These are phyloP conservation scores for Linderniella brevidens DNA, from an alignment of 257 asterid species.

Conservation along the genomic window DNA sequence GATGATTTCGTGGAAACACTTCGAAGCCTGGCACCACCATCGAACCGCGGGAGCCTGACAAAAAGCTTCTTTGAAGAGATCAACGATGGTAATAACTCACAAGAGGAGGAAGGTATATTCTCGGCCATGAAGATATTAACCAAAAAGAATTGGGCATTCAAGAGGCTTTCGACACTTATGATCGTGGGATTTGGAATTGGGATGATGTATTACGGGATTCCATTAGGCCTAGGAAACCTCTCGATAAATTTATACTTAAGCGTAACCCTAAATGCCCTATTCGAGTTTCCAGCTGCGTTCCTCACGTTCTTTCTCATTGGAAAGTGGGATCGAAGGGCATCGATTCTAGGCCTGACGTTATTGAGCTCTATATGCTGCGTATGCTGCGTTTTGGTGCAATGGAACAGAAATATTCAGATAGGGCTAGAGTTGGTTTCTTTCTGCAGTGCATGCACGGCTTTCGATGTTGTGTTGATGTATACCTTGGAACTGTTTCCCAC, in stretches of 20 bases:
- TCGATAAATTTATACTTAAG: slow-evolving; percentile 34
- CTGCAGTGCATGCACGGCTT: slow-evolving; percentile 34
- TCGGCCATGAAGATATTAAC: slow-evolving; percentile 25
- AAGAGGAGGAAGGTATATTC: too few relatives aligned
- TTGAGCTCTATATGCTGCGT: slow-evolving; percentile 43
- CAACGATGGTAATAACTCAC: too few relatives aligned
- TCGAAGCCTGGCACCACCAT: slow-evolving; percentile 22
- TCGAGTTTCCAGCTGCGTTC: slow-evolving; percentile 45
- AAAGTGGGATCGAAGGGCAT: slow-evolving; percentile 19
- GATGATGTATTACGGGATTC: slow-evolving; percentile 60
- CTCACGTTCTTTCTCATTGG: slow-evolving; percentile 21
- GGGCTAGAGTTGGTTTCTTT: slow-evolving; percentile 42
- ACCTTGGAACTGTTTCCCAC: slow-evolving; percentile 68
- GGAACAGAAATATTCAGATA: slow-evolving; percentile 15
- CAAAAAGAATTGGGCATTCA: slow-evolving; percentile 30
- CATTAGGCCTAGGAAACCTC: slow-evolving; percentile 38
- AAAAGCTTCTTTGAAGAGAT: slow-evolving; percentile 23
- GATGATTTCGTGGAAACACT: slow-evolving; percentile 31
- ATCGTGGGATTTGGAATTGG: slow-evolving; percentile 44
- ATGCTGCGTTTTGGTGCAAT: slow-evolving; percentile 17
- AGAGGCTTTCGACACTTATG: slow-evolving; percentile 27
- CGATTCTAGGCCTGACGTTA: slow-evolving; percentile 18
- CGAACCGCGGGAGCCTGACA: slow-evolving; percentile 16
- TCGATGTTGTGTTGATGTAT: slow-evolving; percentile 28
- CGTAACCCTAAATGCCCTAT: slow-evolving; percentile 37